Evolutionary conservation across 371 early-diverging fungal species (phyloP).

Genomic region (Massospora cicadina): DNA sequence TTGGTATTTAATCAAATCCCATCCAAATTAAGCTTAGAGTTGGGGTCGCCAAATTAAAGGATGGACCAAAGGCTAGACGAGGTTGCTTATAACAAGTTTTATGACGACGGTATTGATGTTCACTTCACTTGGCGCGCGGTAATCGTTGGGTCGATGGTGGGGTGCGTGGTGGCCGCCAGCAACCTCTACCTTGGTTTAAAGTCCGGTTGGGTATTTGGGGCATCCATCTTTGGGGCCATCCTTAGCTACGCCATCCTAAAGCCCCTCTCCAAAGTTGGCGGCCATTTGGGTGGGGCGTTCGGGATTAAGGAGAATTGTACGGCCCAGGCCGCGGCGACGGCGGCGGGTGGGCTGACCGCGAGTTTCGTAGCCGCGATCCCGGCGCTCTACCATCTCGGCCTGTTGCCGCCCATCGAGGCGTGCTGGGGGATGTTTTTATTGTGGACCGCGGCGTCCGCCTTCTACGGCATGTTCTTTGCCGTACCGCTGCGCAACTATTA

Average conservation of each 20-base stretch:
- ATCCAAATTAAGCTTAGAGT: too few relatives aligned
- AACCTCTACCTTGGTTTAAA: constrained; percentile 30
- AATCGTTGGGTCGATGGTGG: constrained; percentile 24
- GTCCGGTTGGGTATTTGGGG: constrained; percentile 29
- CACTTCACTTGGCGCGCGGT: constrained; percentile 19
- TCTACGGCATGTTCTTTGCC: constrained; percentile 59
- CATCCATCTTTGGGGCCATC: constrained; percentile 36
- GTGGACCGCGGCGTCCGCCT: constrained; percentile 45
- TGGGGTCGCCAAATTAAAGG: too few relatives aligned
- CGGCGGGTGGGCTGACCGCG: constrained; percentile 49
- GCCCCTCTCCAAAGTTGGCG: constrained; percentile 25
- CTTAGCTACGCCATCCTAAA: constrained; percentile 51
- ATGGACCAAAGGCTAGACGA: too few relatives aligned
- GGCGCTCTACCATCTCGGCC: constrained; percentile 46
- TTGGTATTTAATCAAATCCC: too few relatives aligned
- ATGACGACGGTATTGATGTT: neutral
- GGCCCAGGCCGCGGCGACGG: constrained; percentile 51
- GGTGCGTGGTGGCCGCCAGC: constrained; percentile 27
- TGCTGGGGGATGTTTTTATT: constrained; percentile 24
- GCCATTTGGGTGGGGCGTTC: constrained; percentile 24
- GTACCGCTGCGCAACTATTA: constrained; percentile 52
- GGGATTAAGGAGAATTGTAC: constrained; percentile 55
- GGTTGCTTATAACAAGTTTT: too few relatives aligned
- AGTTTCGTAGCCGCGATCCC: constrained; percentile 54
- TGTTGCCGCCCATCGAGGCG: constrained; percentile 26